Percentiles rank a stretch among this genome's conserved stretches.
Evolutionary conservation across 139 green algal genomes (phyloP).

Genomic region (Coelastrella sp.): DNA sequence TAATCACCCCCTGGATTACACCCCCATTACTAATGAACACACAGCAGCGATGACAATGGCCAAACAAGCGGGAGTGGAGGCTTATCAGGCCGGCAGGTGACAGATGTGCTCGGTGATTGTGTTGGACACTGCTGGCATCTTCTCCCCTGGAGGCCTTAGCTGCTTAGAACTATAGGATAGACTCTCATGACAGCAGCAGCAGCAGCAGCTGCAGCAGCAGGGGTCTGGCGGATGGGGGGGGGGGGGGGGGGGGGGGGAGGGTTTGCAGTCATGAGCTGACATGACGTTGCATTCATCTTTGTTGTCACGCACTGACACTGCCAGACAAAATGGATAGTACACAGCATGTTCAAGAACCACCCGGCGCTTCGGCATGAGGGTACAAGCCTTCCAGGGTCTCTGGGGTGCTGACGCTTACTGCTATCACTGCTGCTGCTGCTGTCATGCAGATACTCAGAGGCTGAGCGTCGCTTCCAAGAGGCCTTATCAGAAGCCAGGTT

Average conservation of each 20-base stretch:
- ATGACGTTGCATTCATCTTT: too few relatives aligned
- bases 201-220: background rate
- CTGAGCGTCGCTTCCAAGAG: conserved; percentile 72
- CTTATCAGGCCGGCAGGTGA: conserved; percentile 65
- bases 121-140: background rate
- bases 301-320: too few relatives aligned
- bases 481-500: conserved; percentile 65
- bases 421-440: background rate
- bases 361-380: too few relatives aligned
- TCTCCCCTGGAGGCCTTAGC: background rate
- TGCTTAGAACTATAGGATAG: background rate
- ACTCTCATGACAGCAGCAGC: background rate
- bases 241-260: too few relatives aligned
- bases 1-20: conserved; percentile 73
- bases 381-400: too few relatives aligned
- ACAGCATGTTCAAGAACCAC: too few relatives aligned
- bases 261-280: too few relatives aligned
- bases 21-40: conserved; percentile 74
- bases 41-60: conserved; percentile 74
- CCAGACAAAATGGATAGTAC: too few relatives aligned
- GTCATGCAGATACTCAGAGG: conserved; percentile 60
- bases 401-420: background rate
- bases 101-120: too few relatives aligned
- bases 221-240: background rate
- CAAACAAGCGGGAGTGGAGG: conserved; percentile 61